Percentiles rank a stretch among this genome's conserved stretches.
phyloP scores from a whole-genome alignment of 192 early-diverging fungal species.

The Mortierella claussenii region DNA sequence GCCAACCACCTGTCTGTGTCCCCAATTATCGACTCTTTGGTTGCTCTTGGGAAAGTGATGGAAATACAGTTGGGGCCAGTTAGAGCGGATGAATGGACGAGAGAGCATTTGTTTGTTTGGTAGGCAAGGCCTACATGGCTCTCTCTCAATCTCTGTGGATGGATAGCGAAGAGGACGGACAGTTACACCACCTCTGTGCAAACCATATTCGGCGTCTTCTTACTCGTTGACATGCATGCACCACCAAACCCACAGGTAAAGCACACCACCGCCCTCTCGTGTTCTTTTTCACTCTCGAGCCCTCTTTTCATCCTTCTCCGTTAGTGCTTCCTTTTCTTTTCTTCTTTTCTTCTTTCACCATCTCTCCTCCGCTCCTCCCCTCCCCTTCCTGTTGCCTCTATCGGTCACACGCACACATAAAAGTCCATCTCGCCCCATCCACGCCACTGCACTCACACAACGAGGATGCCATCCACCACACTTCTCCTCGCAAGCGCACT shows the following conservation, averaged over 20 bases:
- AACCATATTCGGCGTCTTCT: too few species aligned
- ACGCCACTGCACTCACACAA: neutral
- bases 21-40: neutral
- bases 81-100: neutral
- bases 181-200: too few species aligned
- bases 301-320: too few species aligned
- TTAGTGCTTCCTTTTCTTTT: too few species aligned
- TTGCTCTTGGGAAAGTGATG: too few species aligned
- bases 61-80: neutral
- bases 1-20: too few species aligned
- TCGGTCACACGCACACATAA: neutral
- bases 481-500: constrained; percentile 25
- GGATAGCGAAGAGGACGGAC: neutral
- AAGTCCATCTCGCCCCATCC: neutral
- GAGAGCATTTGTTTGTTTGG: neutral
- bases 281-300: too few species aligned
- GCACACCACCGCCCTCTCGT: too few species aligned
- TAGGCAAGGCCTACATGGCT: neutral
- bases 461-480: constrained; percentile 23
- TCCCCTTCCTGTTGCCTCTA: neutral
- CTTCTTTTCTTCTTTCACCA: neutral
- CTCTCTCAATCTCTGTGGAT: neutral
- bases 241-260: too few species aligned
- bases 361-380: neutral
- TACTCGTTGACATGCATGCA: too few species aligned